A percentile compares a stretch with the other conserved stretches of the same genome.
phyloP scores from a whole-genome alignment of 2,329 filamentous ascomycete genomes.

The Myotisia sp. region DNA sequence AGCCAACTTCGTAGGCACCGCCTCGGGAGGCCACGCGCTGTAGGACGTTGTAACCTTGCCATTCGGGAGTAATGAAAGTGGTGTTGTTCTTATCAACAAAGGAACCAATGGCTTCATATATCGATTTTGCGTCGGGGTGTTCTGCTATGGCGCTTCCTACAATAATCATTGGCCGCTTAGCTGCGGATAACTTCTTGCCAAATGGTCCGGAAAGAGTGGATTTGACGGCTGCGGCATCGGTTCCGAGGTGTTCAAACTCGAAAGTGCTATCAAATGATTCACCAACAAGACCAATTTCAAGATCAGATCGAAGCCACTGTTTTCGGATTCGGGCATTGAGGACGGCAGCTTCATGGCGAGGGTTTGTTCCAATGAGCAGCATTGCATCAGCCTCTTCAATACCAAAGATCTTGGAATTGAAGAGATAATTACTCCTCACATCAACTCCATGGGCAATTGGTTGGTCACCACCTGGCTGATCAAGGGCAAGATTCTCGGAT shows the following conservation, averaged over 20 bases:
- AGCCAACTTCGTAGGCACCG: constrained; percentile 91
- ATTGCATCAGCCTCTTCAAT: constrained; percentile 89
- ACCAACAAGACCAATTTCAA: constrained; percentile 83
- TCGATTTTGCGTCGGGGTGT: constrained; percentile 77
- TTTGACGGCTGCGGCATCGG: constrained; percentile 67
- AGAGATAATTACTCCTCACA: constrained; percentile 83
- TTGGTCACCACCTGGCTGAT: constrained; percentile 68
- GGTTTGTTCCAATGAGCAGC: constrained; percentile 87
- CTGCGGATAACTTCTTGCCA: constrained; percentile 77
- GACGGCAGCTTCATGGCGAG: constrained; percentile 84
- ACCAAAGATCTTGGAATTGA: constrained; percentile 90
- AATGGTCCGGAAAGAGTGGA: constrained; percentile 71
- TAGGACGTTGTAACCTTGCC: constrained; percentile 95
- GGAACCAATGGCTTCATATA: constrained; percentile 76
- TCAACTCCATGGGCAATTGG: constrained; percentile 88
- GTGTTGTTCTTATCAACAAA: constrained; percentile 89
- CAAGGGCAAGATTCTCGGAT: constrained; percentile 87
- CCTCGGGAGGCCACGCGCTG: constrained; percentile 85
- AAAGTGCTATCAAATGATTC: constrained; percentile 89
- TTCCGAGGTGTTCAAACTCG: constrained; percentile 81
- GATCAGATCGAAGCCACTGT: constrained; percentile 89
- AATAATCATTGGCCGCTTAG: constrained; percentile 92
- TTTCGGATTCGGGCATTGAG: constrained; percentile 95
- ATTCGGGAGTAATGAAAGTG: constrained; percentile 77
- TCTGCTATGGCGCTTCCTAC: constrained; percentile 86